Base-by-base conservation (phyloP, 176 grass and related monocot species). In the Echinochloa phyllopogon region DNA sequence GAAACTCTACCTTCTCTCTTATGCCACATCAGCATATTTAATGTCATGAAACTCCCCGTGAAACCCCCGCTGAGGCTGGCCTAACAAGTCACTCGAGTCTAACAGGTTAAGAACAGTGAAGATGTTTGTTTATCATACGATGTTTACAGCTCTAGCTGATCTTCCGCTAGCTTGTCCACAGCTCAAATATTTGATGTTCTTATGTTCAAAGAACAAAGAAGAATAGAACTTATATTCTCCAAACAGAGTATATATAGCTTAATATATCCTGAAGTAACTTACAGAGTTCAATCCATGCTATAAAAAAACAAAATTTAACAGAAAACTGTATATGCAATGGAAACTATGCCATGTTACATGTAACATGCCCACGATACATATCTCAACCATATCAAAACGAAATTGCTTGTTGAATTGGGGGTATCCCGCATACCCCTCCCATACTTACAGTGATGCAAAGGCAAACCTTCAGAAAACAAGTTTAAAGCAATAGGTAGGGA, bases 101-200 rank as follows among this genome's bases (percentile, higher is more conserved):
- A 18, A 18, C 18, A 64, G 4, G 7, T 21, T 53, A 53, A 41
- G 21, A 58, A 58, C 55, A 58, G 20, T 58, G 55, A 58, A 18
- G 55, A 58, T 58, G 21, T 56, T 56, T 1, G 2, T 56, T 21
- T 56, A 56, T 55, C 8, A 50, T 3, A 56, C 7, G 52, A 56
- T 56, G 18, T 4, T 56, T 56, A 56, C 20, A 20, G 18, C 41
- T 62, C 50, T 50, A 18, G 79, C 4, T 88, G 58, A 88, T 88
- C 68, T 76, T 49, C 11, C 25, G 6, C 55, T 21, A 33, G 10
- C 1, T 27, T 80, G 50, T 40, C 75, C 23, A 8, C 45, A 8
- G 79, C 59, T 63, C 59, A 29, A 29, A 59, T 59, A 63, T 1
- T 63, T 1, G 59, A 25, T 36, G 27, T 25, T 33, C 10, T 33